phyloP scores from a whole-genome alignment of 140 eudicot genomes.

The Bidens hawaiensis region DNA sequence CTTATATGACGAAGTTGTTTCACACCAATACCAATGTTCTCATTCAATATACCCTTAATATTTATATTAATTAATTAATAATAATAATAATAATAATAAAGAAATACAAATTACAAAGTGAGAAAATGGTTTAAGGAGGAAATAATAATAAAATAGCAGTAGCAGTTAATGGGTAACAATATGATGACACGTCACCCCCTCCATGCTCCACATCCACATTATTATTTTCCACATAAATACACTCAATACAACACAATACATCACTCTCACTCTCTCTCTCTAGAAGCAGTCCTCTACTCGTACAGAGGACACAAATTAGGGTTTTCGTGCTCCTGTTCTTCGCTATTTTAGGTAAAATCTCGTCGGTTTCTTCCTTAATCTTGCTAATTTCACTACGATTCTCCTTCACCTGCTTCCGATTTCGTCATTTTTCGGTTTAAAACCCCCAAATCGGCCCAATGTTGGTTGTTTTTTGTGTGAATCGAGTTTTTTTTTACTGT shows the following conservation, averaged over 20 bases:
- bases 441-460: slow-evolving; percentile 17
- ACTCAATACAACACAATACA: too few species aligned
- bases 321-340: slow-evolving; percentile 13
- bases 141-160: neutral
- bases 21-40: too few species aligned
- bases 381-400: neutral
- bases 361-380: neutral
- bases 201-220: too few species aligned
- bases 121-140: too few species aligned
- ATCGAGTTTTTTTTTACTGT: neutral
- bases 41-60: too few species aligned
- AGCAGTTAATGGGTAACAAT: neutral
- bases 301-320: slow-evolving; percentile 6
- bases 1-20: too few species aligned
- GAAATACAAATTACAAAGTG: too few species aligned
- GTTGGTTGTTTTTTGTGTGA: slow-evolving; percentile 6
- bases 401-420: neutral
- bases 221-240: too few species aligned
- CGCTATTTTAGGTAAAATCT: slow-evolving; percentile 5
- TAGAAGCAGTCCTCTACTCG: neutral
- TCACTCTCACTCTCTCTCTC: slow-evolving; percentile 20
- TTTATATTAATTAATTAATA: too few species aligned
- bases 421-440: neutral
- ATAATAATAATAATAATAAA: too few species aligned
- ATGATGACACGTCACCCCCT: slow-evolving; percentile 15